Base-by-base conservation (phyloP, 192 early-diverging fungal genomes). In the Podila epicladia region DNA sequence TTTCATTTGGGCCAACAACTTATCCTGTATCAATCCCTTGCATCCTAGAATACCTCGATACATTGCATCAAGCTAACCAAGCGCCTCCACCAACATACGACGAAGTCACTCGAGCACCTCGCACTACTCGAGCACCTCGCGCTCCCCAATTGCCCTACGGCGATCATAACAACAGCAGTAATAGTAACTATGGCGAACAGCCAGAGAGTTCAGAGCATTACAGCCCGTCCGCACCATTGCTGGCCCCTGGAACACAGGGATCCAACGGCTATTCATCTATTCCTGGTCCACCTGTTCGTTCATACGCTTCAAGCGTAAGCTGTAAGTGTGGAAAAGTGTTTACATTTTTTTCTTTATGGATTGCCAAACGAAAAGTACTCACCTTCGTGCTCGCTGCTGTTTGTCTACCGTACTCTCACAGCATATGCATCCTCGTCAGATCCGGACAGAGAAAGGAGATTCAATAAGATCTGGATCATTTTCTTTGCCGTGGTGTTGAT, bases 61-160 rank as follows among this genome's bases (percentile, higher is more conserved):
- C 38, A 12, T 7, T 41, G 38, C 9, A 45, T 45, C 41, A 45
- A 41, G 41, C 9, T 24, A 2, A 24, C n/a, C 24, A 22, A 17
- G 22, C 53, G 1, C 64, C 65, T 20, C 72, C 72, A 7, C 72
- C 72, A 13, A 22, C 72, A 32, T 74, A 74, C 26, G 72, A 74
- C 5, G 72, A 74, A 12, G 65, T 67, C 13, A 49, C 22, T 8
- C 35, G 72, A 51, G 26, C 58, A 22, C 72, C 72, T 33, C 49
- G 67, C 24, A 11, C 7, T 7, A 49, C 22, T 8, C 35, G 72
- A 51, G 26, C 58, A 22, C 72, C 72, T 33, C 49, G 67, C 24
- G 20, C 7, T 7, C 55, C 53, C 13, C 60, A 74, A 9, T 11
- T 22, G 24, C 11, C 35, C 20, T 17, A 19, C 2, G 6, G 35